Evolutionary conservation across 495 filamentous ascomycete genomes (phyloP), one percentile per base, ranked within the genome.

Genomic region (Aspergillus egyptiacus): DNA sequence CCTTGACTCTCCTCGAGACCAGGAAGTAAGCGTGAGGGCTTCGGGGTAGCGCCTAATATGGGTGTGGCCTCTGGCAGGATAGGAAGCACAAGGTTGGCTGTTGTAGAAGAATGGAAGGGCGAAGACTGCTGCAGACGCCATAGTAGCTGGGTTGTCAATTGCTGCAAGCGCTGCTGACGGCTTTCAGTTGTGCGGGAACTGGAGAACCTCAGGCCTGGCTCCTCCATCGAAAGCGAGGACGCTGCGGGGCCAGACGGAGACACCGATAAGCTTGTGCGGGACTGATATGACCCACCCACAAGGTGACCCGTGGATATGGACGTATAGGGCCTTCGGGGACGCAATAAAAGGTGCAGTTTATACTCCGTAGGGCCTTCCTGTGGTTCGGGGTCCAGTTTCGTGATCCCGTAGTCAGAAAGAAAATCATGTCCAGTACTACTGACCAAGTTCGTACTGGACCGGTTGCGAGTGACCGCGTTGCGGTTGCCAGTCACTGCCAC

Each of bases 41-140:
- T 81, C 19, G 74, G 60, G 14, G 81, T 76, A 1, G 72, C 64
- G 10, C 75, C 67, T 22, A 83, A 61, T 39, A 78, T 66, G 2
- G 73, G 63, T 5, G 72, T 68, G 23, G 80, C 79, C 46, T 87
- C 80, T 0, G 87, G 84, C 14, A 95, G 70, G 43, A 80, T 70
- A 0, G 89, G 89, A 8, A 93, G 60, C 10, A 91, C 82, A 14
- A 90, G 73, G 44, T 81, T 78, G 13, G 72, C 77, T 2, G 81
- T 79, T n/a, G 83, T 82, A 2, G 86, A 83, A 2, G 81, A 79
- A 69, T 95, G 91, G 65, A 93, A 85, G 4, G 89, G 89, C 14
- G 87, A 94, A 3, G 90, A 95, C 66, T 97, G 93, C 66, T 96
- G 91, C 40, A 98, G 68, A 33, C 93, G 79, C 93, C 93, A 98